Base-by-base conservation (phyloP, 2,329 filamentous ascomycete species). In the Tolypocladium nubicola region DNA sequence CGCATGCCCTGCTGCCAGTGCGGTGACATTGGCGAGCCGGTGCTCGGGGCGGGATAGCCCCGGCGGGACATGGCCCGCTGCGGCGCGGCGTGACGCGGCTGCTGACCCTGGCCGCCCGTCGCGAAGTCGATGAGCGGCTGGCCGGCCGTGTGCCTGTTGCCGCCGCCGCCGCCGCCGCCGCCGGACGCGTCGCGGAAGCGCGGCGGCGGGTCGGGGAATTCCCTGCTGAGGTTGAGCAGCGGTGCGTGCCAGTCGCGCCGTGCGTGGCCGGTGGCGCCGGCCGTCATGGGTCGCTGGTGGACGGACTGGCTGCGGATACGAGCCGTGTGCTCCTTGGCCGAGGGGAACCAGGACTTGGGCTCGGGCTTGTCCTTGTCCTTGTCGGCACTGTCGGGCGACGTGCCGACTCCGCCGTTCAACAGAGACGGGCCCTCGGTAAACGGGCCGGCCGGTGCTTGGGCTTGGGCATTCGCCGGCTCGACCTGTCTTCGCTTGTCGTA, bases 191-290 rank as follows among this genome's bases (percentile, higher is more conserved):
- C 79, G 52, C 75, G 76, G 56, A 75, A 70, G 65, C 79, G 78
- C 68, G 86, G 77, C 21, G 85, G 85, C 60, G 30, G 30, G 16
- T 88, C 85, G 54, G 79, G 76, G 65, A 86, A 87, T 53, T 77
- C 75, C 0, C 84, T 65, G 40, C 62, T 85, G 45, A 90, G 76
- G 64, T 89, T 87, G 37, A 91, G 72, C 7, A 91, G 76, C 1
- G 88, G 87, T 60, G 83, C 55, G 3, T 77, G 76, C 63, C 66
- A 68, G 13, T 71, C 63, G 11, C 63, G 65, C 35, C 62, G 61
- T 38, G 62, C 26, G 13, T 59, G 58, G 45, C 53, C 45, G 14
- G 55, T 40, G 8, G 59, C 60, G 56, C 67, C 70, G 14, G 64
- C 66, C 4, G 67, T 63, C 14, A 62, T 60, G 37, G 67, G 67